Conservation (phyloP, 352 stramenopile species). For the Phytopythium boreale region DNA sequence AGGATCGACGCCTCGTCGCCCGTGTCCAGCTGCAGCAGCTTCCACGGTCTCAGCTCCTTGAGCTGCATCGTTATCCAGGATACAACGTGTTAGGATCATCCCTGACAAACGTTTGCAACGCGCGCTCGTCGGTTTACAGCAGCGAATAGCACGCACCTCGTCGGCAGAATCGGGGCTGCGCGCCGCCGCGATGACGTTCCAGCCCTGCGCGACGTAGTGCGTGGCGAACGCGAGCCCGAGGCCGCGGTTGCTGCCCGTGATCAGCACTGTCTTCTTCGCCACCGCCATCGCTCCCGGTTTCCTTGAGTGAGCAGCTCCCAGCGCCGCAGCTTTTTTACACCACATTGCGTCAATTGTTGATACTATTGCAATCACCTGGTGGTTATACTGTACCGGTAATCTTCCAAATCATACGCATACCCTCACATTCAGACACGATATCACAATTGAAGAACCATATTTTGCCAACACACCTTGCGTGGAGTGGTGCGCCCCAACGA, state of each 20-base stretch:
- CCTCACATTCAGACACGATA: no score
- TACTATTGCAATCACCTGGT: no score
- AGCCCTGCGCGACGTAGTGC: slow-evolving; percentile 35
- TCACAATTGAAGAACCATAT: no score
- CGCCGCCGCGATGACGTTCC: slow-evolving; percentile 35
- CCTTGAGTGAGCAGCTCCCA: neutral
- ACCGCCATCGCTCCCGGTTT: no score
- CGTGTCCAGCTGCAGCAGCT: slow-evolving; percentile 47
- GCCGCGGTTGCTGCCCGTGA: slow-evolving; percentile 37
- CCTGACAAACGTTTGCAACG: no score
- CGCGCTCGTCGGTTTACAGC: neutral
- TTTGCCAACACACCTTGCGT: no score
- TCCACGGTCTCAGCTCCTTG: slow-evolving; percentile 28
- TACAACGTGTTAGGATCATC: no score
- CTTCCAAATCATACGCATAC: no score
- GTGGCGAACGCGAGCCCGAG: slow-evolving; percentile 33
- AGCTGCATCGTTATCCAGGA: slow-evolving; percentile 9
- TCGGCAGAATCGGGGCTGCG: slow-evolving; percentile 10
- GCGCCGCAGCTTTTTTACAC: neutral
- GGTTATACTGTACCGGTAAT: no score
- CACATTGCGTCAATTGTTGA: neutral
- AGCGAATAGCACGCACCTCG: slow-evolving; percentile 1
- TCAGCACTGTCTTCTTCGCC: slow-evolving; percentile 36
- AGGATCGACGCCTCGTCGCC: slow-evolving; percentile 48
- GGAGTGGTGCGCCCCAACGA: no score